Percentiles rank a stretch among this genome's conserved stretches.
Evolutionary conservation across 805 yeast species (phyloP).

Genomic region (Teunomyces barrocoloradensis): DNA sequence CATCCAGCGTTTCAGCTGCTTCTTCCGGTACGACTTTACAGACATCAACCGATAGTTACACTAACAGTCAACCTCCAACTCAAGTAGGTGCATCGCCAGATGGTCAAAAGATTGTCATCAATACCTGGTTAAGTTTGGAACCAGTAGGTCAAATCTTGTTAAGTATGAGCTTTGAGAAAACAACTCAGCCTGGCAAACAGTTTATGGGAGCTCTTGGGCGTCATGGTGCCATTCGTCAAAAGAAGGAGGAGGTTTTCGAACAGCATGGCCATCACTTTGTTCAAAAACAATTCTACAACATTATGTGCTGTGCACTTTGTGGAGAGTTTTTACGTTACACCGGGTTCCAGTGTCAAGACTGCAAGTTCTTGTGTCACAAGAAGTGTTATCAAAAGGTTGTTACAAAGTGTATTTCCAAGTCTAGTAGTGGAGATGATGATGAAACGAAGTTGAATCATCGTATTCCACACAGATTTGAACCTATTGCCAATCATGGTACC

Average conservation of each 20-base stretch:
- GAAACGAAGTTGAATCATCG: constrained; percentile 88
- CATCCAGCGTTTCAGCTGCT: neutral
- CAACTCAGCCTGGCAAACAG: constrained; percentile 36
- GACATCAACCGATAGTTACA: neutral
- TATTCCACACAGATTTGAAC: constrained; percentile 94
- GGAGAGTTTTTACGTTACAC: constrained; percentile 88
- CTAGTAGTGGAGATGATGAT: constrained; percentile 68
- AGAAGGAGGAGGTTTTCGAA: constrained; percentile 86
- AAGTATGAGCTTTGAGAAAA: constrained; percentile 74
- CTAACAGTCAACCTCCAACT: neutral
- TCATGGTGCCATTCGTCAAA: constrained; percentile 96
- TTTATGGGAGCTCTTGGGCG: constrained; percentile 58
- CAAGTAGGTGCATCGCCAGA: constrained; percentile 4
- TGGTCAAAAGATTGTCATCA: constrained; percentile 45
- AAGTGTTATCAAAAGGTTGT: constrained; percentile 79
- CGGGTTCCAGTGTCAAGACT: constrained; percentile 85
- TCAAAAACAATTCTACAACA: constrained; percentile 90
- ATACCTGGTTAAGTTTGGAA: constrained; percentile 87
- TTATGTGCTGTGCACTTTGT: constrained; percentile 97
- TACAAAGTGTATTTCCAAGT: constrained; percentile 78
- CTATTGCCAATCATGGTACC: constrained; percentile 89
- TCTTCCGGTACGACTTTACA: neutral
- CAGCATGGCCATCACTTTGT: constrained; percentile 97
- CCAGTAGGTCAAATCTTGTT: constrained; percentile 90
- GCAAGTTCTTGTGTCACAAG: constrained; percentile 76